Evolutionary conservation across 75 land plant genomes (phyloP).

Genomic region (Sequoia sempervirens): DNA sequence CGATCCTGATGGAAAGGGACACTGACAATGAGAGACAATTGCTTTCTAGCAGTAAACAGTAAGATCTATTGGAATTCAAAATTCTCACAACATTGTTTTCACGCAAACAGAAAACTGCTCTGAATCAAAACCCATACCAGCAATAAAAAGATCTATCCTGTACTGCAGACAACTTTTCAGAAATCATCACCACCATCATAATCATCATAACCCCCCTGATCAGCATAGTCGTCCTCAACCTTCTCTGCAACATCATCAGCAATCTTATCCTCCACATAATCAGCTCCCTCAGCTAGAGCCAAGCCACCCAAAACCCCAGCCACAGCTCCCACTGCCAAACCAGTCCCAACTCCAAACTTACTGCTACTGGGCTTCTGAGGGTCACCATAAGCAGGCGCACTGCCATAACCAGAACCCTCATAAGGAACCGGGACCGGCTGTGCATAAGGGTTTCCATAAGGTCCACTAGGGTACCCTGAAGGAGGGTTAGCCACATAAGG

Average conservation of each 20-base stretch:
- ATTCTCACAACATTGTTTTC: too few relatives aligned
- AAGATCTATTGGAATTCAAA: too few relatives aligned
- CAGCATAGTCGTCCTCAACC: slow-evolving; percentile 27
- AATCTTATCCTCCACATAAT: slow-evolving; percentile 45
- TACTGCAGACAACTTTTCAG: not conserved
- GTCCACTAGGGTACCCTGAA: slow-evolving; percentile 8
- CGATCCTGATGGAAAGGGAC: too few relatives aligned
- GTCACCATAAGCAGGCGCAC: slow-evolving; percentile 21
- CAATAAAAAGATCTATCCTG: too few relatives aligned
- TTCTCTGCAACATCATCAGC: slow-evolving; percentile 25
- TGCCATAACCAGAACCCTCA: not conserved
- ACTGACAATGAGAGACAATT: too few relatives aligned
- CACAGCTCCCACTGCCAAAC: slow-evolving; percentile 42
- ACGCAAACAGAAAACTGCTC: too few relatives aligned
- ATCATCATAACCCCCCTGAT: slow-evolving; percentile 26
- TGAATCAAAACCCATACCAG: too few relatives aligned
- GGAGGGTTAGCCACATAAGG: not conserved
- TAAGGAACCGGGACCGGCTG: not conserved
- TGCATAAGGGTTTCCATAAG: slow-evolving; percentile 4
- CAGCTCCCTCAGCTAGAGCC: slow-evolving; percentile 37
- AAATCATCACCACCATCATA: slow-evolving; percentile 6
- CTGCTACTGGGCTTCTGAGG: slow-evolving; percentile 23
- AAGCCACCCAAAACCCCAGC: slow-evolving; percentile 53
- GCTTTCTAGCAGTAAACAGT: not conserved
- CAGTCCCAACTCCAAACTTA: slow-evolving; percentile 28